These are phyloP conservation scores for Dioszegia crocea DNA, from an alignment of 768 basidiomycete species.

Conservation along the genomic window DNA sequence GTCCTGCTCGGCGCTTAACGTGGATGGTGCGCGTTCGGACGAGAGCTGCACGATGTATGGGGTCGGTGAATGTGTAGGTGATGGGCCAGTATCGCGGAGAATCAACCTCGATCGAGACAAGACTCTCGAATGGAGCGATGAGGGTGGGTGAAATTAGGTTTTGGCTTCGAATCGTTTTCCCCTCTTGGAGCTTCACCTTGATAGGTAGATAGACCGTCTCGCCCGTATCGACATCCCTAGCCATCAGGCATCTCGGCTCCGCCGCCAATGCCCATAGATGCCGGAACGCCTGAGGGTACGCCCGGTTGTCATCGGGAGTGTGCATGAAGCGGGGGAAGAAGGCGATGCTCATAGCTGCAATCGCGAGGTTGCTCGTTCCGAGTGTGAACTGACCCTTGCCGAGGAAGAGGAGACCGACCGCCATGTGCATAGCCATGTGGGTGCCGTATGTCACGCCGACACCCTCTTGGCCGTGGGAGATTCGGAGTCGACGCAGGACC, in stretches of 20 bases:
- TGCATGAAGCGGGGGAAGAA: slow-evolving; percentile 88
- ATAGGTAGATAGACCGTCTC: slow-evolving; percentile 90
- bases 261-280: slow-evolving; percentile 95
- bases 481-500: slow-evolving; percentile 77
- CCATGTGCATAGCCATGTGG: slow-evolving; percentile 83
- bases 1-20: slow-evolving; percentile 87
- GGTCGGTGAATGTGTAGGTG: slow-evolving; percentile 68
- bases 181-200: slow-evolving; percentile 69
- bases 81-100: slow-evolving; percentile 96
- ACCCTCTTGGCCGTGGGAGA: slow-evolving; percentile 82
- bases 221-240: slow-evolving; percentile 83
- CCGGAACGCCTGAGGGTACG: slow-evolving; percentile 84
- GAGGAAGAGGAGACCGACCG: slow-evolving; percentile 85
- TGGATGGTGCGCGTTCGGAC: slow-evolving; percentile 75
- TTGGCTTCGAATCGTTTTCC: slow-evolving; percentile 56
- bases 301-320: slow-evolving; percentile 76
- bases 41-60: slow-evolving; percentile 66
- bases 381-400: slow-evolving; percentile 88
- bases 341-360: slow-evolving; percentile 80
- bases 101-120: slow-evolving; percentile 79
- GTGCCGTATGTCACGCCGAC: slow-evolving; percentile 62
- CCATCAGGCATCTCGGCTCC: slow-evolving; percentile 86
- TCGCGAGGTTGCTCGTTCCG: slow-evolving; percentile 84
- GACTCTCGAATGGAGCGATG: slow-evolving; percentile 77
- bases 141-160: slow-evolving; percentile 88